Evolutionary conservation across 1,139 yeast genomes (phyloP), one percentile per base, ranked within the genome.

Genomic region (Tardiomyces depauwii): DNA sequence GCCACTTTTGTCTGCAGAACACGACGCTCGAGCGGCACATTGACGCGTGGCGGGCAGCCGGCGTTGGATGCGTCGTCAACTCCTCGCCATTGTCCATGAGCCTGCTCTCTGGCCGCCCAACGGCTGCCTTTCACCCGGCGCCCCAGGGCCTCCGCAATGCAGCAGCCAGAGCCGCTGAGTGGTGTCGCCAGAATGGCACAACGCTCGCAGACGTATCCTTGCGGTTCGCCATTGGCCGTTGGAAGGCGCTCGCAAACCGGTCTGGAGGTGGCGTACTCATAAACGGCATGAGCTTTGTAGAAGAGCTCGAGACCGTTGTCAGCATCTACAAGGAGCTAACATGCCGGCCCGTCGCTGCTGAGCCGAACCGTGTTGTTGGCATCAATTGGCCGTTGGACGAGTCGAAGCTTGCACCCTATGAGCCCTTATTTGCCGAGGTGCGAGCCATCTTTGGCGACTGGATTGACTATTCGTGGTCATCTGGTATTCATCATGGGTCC

Each of bases 1-100:
- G 86, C 47, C 81, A 89, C 59, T 80, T 87, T 60, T 86, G 94
- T 57, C 64, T 89, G 41, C 97, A 89, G 61, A 88, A 88, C 63
- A 74, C 77, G 14, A 62, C 55, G 11, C 66, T 86, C 43, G 68
- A 71, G 36, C 67, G 73, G 0, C 74, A 73, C 54, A 70, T 72
- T 51, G 70, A 72, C 7, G 66, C 65, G 45, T 78, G 87, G 54
- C 61, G 72, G 44, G 78, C 76, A 1, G 77, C 85, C 27, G 76
- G 78, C 1, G 67, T 89, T 21, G 68, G 72, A 50, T 64, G 71
- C 50, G 63, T 89, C 19, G 64, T 82, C 60, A 86, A 85, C 59
- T 96, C 93, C 1, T 84, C 95, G 0, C 88, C 93, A 40, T 69
- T 89, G 52, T 79, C 91, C 49, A 89, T 89, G 97, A 85, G 95